These are phyloP conservation scores for Calycina herbarum DNA, from an alignment of 2,329 filamentous ascomycete genomes.

Conservation along the genomic window DNA sequence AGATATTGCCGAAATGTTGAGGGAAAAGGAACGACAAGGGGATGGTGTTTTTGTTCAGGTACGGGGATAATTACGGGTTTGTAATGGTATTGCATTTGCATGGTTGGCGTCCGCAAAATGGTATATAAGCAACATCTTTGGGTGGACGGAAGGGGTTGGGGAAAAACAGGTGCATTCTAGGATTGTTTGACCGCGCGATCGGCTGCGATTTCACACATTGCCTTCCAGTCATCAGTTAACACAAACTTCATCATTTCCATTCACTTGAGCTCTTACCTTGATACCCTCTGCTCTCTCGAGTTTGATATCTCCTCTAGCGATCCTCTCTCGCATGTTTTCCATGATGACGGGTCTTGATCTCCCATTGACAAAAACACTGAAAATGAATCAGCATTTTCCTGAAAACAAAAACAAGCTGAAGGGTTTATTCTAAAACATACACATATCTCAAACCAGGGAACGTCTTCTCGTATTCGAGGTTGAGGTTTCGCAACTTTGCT, in stretches of 20 bases:
- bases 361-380: conserved; percentile 82
- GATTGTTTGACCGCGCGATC: conserved; percentile 60
- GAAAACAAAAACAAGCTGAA: conserved; percentile 16
- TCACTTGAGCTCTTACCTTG: conserved; percentile 51
- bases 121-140: conserved; percentile 15
- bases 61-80: conserved; percentile 33
- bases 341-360: conserved; percentile 72
- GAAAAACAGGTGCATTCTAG: conserved; percentile 16
- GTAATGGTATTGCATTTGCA: conserved; percentile 21
- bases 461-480: conserved; percentile 73
- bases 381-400: conserved; percentile 24
- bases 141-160: conserved; percentile 13
- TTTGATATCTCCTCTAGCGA: conserved; percentile 64
- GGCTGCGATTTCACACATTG: conserved; percentile 88
- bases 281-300: conserved; percentile 73
- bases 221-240: conserved; percentile 39
- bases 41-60: conserved; percentile 32
- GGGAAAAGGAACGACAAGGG: conserved; percentile 31
- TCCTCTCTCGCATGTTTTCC: conserved; percentile 76
- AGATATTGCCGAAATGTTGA: conserved; percentile 34
- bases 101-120: conserved; percentile 22
- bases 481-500: conserved; percentile 60
- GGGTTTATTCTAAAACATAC: conserved; percentile 33
- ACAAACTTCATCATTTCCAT: background rate
- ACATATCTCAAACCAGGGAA: conserved; percentile 88